Percentiles rank a stretch among this genome's conserved stretches.
Evolutionary conservation across 768 basidiomycete genomes (phyloP).

Genomic region (Hericium rajendrae): DNA sequence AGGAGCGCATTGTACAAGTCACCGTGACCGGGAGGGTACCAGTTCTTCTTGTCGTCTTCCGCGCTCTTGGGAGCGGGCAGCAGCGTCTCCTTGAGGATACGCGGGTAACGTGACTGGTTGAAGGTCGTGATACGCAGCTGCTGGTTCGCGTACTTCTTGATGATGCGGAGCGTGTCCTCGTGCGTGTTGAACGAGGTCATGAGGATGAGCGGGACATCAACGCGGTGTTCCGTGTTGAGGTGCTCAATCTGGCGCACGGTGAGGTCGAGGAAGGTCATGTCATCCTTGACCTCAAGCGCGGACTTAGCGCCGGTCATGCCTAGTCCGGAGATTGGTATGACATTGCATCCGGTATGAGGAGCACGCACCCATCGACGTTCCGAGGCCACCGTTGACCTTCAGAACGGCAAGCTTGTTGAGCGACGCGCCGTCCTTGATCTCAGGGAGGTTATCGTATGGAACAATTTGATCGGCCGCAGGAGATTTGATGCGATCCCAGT

Average conservation of each 20-base stretch:
- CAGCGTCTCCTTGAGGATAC: constrained; percentile 83
- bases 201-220: constrained; percentile 93
- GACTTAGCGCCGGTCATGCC: constrained; percentile 83
- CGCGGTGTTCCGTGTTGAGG: constrained; percentile 73
- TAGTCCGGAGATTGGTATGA: no score
- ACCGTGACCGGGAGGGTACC: constrained; percentile 98
- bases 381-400: constrained; percentile 91
- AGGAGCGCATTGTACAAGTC: constrained; percentile 89
- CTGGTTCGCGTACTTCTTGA: constrained; percentile 94
- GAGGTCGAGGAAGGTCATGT: constrained; percentile 96
- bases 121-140: constrained; percentile 88
- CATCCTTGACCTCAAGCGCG: constrained; percentile 92
- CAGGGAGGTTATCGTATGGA: constrained; percentile 65
- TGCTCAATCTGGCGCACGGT: constrained; percentile 94
- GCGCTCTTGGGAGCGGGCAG: constrained; percentile 74
- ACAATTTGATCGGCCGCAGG: constrained; percentile 82
- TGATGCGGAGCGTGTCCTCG: constrained; percentile 91
- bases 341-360: no score
- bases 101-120: constrained; percentile 91
- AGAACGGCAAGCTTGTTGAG: constrained; percentile 92
- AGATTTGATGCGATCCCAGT: constrained; percentile 54
- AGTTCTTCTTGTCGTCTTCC: constrained; percentile 78
- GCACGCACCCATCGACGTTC: constrained; percentile 90
- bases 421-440: constrained; percentile 46
- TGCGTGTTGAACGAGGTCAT: constrained; percentile 99